These are phyloP conservation scores for Candida piceae DNA, from an alignment of 805 yeast genomes.

Conservation along the genomic window DNA sequence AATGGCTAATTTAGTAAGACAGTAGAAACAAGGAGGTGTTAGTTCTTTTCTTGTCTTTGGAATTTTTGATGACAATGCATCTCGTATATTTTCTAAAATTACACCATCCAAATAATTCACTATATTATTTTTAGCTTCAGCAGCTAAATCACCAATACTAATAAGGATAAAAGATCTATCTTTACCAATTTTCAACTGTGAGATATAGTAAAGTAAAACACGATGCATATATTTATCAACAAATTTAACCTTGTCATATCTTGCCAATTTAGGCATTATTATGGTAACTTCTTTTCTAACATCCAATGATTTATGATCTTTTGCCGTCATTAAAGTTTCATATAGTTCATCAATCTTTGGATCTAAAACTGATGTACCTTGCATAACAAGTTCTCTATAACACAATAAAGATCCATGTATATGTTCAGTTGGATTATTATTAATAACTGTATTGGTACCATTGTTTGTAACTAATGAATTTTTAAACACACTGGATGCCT, in stretches of 20 bases:
- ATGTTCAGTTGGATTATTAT: constrained; percentile 46
- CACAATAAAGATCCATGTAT: constrained; percentile 87
- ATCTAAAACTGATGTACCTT: constrained; percentile 68
- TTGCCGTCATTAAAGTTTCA: constrained; percentile 65
- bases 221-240: constrained; percentile 77
- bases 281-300: constrained; percentile 82
- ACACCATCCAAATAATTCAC: constrained; percentile 86
- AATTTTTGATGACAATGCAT: constrained; percentile 62
- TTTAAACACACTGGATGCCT: constrained; percentile 28
- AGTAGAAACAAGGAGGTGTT: constrained; percentile 82
- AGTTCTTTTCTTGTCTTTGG: constrained; percentile 62
- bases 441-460: constrained; percentile 4
- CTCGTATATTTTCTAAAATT: constrained; percentile 76
- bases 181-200: constrained; percentile 64
- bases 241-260: constrained; percentile 68
- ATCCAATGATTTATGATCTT: constrained; percentile 69
- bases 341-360: constrained; percentile 72
- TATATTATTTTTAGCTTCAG: constrained; percentile 75
- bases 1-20: constrained; percentile 77
- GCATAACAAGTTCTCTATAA: constrained; percentile 68
- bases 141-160: constrained; percentile 81
- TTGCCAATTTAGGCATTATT: constrained; percentile 77
- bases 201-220: constrained; percentile 68
- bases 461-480: constrained; percentile 8
- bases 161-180: constrained; percentile 74